These are phyloP conservation scores for Podila verticillata DNA, from an alignment of 192 early-diverging fungal species.

Conservation along the genomic window DNA sequence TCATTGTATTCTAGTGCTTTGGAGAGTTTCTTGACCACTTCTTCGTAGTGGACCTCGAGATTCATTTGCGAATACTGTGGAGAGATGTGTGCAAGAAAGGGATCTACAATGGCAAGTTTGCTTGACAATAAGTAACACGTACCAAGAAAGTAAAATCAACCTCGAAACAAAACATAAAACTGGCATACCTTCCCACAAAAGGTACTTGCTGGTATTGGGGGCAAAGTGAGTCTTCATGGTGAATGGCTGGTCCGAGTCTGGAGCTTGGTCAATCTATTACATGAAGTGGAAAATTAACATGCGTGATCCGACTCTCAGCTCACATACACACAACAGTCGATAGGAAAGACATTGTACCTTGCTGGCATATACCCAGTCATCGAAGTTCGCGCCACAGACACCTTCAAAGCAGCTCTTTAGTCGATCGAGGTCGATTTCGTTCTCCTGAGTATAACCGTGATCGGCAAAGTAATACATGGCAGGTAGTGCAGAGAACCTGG, in stretches of 20 bases:
- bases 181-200: slow-evolving; percentile 81
- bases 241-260: slow-evolving; percentile 49
- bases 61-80: slow-evolving; percentile 79
- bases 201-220: slow-evolving; percentile 83
- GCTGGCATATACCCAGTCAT: slow-evolving; percentile 78
- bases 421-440: slow-evolving; percentile 66
- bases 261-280: slow-evolving; percentile 63
- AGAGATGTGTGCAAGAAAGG: slow-evolving; percentile 77
- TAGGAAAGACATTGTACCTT: slow-evolving; percentile 39
- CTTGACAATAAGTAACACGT: too few species aligned
- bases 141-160: not conserved
- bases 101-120: slow-evolving; percentile 54
- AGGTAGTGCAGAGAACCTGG: slow-evolving; percentile 77
- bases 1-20: slow-evolving; percentile 57
- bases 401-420: slow-evolving; percentile 74
- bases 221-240: slow-evolving; percentile 67
- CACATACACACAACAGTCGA: not conserved
- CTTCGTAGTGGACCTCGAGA: slow-evolving; percentile 72
- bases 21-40: slow-evolving; percentile 62
- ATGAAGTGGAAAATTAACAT: not conserved
- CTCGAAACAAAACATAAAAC: not conserved
- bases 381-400: slow-evolving; percentile 82
- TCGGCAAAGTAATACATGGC: slow-evolving; percentile 81
- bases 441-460: slow-evolving; percentile 72
- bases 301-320: not conserved